Base-by-base conservation (phyloP, 768 basidiomycete genomes). In the Leccinum longicurvipes region DNA sequence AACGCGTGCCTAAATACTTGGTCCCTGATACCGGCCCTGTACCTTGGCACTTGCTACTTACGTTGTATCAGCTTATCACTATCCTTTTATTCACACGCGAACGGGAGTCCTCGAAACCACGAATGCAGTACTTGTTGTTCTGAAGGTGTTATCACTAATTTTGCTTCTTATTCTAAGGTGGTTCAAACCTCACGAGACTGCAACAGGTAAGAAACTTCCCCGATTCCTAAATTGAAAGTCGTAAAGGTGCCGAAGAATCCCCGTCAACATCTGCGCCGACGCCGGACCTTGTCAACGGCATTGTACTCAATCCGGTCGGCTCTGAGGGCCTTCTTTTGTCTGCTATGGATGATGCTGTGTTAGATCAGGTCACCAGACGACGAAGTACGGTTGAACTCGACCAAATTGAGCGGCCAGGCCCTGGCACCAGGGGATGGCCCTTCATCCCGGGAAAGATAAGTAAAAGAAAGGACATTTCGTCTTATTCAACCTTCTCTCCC, bases 371-470 rank as follows among this genome's bases (percentile, higher is more conserved):
- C 55, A 24, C 19, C 9, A 19, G 32, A 9, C 19, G 24, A 21
- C 24, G 21, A 17, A 12, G 25, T n/a, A n/a, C 4, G n/a, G 19
- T 19, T 41, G 47, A 14, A 9, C 49, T 36, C 11, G 14, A 25
- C 32, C 1, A 15, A 34, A 36, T 47, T 32, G 17, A 41, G 23
- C 29, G 47, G 47, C 39, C 8, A n/a, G n/a, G n/a, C n/a, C n/a
- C n/a, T n/a, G n/a, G n/a, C n/a, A n/a, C n/a, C n/a, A 10, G 17
- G 32, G 15, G 11, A 36, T 28, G 21, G 24, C 44, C 31, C 45
- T 34, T 12, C 31, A 17, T 51, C 51, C n/a, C n/a, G 4, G 50
- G 19, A 39, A 34, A 25, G 42, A 65, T 66, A 60, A 21, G 39
- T 47, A 27, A 46, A 27, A 11, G 39, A n/a, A 41, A 14, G 10